A percentile compares a stretch with the other conserved stretches of the same genome.
Evolutionary conservation across 2,329 filamentous ascomycete genomes (phyloP).

Genomic region (Colletotrichum somersetense): DNA sequence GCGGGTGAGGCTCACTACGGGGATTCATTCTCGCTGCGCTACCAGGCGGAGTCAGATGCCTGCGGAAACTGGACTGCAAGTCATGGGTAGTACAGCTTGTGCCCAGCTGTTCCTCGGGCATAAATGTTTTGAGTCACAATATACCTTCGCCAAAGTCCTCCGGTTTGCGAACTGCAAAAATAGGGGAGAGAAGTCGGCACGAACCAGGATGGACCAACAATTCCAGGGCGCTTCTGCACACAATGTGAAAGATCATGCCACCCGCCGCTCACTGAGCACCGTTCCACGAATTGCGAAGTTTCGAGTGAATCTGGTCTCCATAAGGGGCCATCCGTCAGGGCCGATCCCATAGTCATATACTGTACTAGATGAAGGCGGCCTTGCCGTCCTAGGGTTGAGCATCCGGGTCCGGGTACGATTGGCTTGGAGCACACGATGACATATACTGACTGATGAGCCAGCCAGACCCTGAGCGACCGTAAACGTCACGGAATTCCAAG

Average conservation of each 20-base stretch:
- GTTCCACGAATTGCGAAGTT: neutral
- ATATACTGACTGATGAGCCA: neutral
- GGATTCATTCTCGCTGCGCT: neutral
- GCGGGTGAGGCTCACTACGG: neutral
- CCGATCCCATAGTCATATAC: too few relatives aligned
- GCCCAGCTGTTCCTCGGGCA: too few relatives aligned
- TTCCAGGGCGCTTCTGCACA: neutral
- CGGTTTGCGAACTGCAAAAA: neutral
- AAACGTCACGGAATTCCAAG: neutral
- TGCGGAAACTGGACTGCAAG: neutral
- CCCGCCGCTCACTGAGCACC: neutral
- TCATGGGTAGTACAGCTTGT: neutral
- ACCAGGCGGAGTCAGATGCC: neutral
- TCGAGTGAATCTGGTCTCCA: too few relatives aligned
- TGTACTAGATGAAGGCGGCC: too few relatives aligned
- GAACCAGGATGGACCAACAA: neutral
- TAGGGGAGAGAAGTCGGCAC: neutral
- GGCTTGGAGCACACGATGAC: too few relatives aligned
- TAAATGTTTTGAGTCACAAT: too few relatives aligned
- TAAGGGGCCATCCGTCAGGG: neutral
- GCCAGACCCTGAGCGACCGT: too few relatives aligned
- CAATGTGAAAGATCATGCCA: neutral
- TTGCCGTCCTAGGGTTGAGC: neutral
- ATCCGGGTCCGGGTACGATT: neutral
- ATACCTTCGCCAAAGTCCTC: too few relatives aligned